Base-by-base conservation (phyloP, 805 yeast species). In the Schwanniomyces polymorphus region DNA sequence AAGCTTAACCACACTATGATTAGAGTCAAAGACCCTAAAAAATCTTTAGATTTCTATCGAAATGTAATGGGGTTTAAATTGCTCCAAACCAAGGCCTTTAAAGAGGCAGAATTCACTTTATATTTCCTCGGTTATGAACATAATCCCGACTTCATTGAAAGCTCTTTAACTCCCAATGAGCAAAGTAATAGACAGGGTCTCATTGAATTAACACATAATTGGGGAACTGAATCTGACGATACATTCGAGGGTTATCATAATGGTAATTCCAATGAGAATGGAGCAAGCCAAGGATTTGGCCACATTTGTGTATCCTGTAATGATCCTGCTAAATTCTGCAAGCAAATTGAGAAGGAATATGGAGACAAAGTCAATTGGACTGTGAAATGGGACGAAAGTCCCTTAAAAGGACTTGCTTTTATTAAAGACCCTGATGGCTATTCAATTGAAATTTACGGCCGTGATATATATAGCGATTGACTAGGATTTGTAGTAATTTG, bases 351-450 rank as follows among this genome's bases (percentile, higher is more conserved):
- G 53, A 64, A 66, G 45, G 64, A 74, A 43, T 69, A 60, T 44
- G 74, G 75, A 18, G 61, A 66, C 28, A 56, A 59, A 25, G 72
- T 75, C 54, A 69, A 75, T 49, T 87, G 91, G 86, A 67, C 80
- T 4, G 68, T 76, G 44, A 80, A 80, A 59, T 83, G 63, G 62
- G 76, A 82, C 56, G 72, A 78, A 48, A 85, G 85, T 28, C 74
- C 70, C 29, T 56, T 82, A 68, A 79, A 80, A 55, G 68, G 74
- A 47, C 71, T 86, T 63, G 97, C 89, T 2, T 86, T 89, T 57
- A 65, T 92, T 46, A 74, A 76, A 48, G 99, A 92, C 61, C 97
- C 97, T 10, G 98, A 92, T 68, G 90, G 91, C 61, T 94, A 92
- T 74, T 77, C 84, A 48, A 74, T 92, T 57, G 96, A 91, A 71